These are phyloP conservation scores for Gracilariopsis chorda DNA, from an alignment of 23 red algal species.

Conservation along the genomic window DNA sequence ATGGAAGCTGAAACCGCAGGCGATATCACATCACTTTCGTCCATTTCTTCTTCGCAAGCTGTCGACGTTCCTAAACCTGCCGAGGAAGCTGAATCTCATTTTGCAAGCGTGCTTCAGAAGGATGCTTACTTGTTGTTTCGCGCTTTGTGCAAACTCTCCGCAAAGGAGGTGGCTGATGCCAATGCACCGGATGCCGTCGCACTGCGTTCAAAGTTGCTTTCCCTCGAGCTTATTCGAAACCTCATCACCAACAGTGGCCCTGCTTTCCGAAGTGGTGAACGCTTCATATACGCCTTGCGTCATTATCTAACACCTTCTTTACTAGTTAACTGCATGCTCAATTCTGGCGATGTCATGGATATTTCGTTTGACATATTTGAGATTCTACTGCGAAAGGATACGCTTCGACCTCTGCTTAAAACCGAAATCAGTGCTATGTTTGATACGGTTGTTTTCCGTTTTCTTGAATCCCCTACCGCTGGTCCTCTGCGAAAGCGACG, in stretches of 20 bases:
- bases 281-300: constrained; percentile 86
- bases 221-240: constrained; percentile 76
- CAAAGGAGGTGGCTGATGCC: constrained; percentile 61
- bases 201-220: constrained; percentile 81
- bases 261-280: constrained; percentile 60
- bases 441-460: constrained; percentile 95
- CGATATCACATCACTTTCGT: neutral
- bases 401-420: constrained; percentile 82
- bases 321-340: constrained; percentile 75
- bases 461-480: constrained; percentile 80
- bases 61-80: constrained; percentile 23
- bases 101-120: constrained; percentile 61
- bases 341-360: constrained; percentile 67
- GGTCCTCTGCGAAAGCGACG: constrained; percentile 51
- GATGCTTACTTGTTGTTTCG: constrained; percentile 97
- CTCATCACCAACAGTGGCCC: constrained; percentile 66
- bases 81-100: constrained; percentile 54
- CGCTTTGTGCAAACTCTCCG: constrained; percentile 93
- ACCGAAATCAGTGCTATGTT: constrained; percentile 85
- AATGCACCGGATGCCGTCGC: constrained; percentile 53
- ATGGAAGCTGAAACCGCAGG: constrained; percentile 64
- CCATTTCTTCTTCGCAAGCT: neutral
- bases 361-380: constrained; percentile 93
- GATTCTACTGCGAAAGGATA: constrained; percentile 71
- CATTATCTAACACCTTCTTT: constrained; percentile 82